Base-by-base conservation (phyloP, 768 basidiomycete species). In the Postia placenta region DNA sequence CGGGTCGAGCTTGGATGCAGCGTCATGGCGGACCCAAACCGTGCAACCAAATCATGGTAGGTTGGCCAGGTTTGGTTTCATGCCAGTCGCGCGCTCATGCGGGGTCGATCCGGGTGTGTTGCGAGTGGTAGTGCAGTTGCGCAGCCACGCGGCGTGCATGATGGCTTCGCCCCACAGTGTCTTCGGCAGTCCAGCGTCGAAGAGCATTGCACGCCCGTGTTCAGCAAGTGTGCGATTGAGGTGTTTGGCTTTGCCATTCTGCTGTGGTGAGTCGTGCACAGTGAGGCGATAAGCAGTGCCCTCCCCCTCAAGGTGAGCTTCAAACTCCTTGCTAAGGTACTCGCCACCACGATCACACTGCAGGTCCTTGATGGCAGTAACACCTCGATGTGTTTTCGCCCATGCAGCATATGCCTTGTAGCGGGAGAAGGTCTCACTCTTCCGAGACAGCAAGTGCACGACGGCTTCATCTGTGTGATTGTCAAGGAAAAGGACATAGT, bases 181-280 rank as follows among this genome's bases (percentile, higher is more conserved):
- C 14, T 45, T 51, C 5, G 50, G 49, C 38, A 40, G 38, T 7
- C 30, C 9, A 15, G 30, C 30, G 15, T 33, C 30, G 9, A 7
- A 7, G 30, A 33, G 30, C 9, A 40, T 40, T 40, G 38, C 38
- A 15, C 38, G 38, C 20, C 6, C 17, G 30, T 19, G 22, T n/a
- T 26, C 24, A 12, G 19, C 12, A 5, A 71, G 50, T 0, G 66
- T 70, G 5, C 66, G 55, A 49, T 74, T 78, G 2, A 60, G 54
- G 9, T 65, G 56, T 55, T 78, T 67, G 0, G 73, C 67, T n/a
- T 74, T 51, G 1, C 74, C 69, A 45, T 75, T 76, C 26, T 74
- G 62, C 45, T 70, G 56, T 0, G 68, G 72, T 0, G 68, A 72
- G 47, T 75, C 62, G 20, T 71, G 67, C 1, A 67, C 59, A 2